Conservation (phyloP, 352 stramenopile species). For the Pythium plurisporium region DNA sequence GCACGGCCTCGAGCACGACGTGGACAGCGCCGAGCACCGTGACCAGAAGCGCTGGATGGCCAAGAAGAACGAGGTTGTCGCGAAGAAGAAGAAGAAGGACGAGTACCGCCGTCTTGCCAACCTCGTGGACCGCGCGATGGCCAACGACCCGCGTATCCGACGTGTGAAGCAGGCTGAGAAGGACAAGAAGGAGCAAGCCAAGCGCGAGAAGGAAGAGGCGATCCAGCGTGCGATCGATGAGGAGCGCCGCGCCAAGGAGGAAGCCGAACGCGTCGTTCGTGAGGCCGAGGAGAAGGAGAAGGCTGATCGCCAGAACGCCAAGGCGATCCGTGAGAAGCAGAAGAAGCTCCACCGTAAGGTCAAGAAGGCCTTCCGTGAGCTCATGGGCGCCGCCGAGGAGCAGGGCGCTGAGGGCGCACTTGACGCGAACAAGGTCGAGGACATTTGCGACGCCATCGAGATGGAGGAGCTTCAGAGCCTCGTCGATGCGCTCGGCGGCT, state of each 20-base stretch:
- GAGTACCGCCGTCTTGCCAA: conserved; percentile 79
- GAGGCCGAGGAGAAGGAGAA: conserved; percentile 73
- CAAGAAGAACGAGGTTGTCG: conserved; percentile 82
- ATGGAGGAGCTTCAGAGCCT: conserved; percentile 68
- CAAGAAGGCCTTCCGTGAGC: conserved; percentile 81
- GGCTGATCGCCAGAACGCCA: conserved; percentile 58
- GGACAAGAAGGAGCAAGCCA: conserved; percentile 73
- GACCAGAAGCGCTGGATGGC: conserved; percentile 87
- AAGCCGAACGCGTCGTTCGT: conserved; percentile 36
- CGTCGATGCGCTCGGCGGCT: conserved; percentile 52
- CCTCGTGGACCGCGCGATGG: conserved; percentile 73
- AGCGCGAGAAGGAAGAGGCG: conserved; percentile 72
- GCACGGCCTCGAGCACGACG: conserved; percentile 82
- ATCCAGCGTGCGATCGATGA: conserved; percentile 65
- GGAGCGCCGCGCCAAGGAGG: conserved; percentile 58
- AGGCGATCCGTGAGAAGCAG: conserved; percentile 78
- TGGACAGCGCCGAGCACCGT: conserved; percentile 77
- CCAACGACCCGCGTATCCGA: conserved; percentile 69
- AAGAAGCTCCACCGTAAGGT: conserved; percentile 83
- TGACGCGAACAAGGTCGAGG: conserved; percentile 71
- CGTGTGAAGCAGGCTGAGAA: conserved; percentile 83
- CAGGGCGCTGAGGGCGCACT: conserved; percentile 53
- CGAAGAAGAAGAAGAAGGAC: conserved; percentile 89
- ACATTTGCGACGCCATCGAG: conserved; percentile 64
- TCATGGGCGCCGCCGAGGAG: conserved; percentile 60